Conservation (phyloP, 1,139 yeast species). For the Williopsis jadinii region DNA sequence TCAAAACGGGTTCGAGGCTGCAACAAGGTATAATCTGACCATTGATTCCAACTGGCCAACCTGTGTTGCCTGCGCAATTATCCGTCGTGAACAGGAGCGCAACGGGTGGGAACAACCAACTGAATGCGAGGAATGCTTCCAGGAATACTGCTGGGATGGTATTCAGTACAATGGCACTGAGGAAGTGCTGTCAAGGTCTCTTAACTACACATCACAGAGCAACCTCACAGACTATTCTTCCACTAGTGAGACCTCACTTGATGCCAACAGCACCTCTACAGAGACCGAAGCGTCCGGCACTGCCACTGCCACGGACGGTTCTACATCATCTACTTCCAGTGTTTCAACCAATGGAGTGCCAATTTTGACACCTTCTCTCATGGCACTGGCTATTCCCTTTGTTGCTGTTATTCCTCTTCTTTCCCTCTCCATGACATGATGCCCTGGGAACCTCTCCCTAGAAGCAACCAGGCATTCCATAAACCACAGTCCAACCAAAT, state of each 20-base stretch:
- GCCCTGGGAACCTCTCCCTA: too few relatives aligned
- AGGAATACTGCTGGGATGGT: too few relatives aligned
- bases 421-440: too few relatives aligned
- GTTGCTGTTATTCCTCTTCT: too few relatives aligned
- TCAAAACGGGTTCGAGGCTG: too few relatives aligned
- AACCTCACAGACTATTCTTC: too few relatives aligned
- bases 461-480: too few relatives aligned
- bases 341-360: not conserved
- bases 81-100: conserved; percentile 78
- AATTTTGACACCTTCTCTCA: too few relatives aligned
- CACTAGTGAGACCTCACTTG: not conserved
- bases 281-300: conserved; percentile 1
- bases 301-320: conserved; percentile 2
- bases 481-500: too few relatives aligned
- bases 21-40: conserved; percentile 52
- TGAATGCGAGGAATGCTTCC: too few relatives aligned
- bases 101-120: conserved; percentile 14
- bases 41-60: conserved; percentile 67
- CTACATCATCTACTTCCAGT: not conserved
- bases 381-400: too few relatives aligned
- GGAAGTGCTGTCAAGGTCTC: conserved; percentile 6
- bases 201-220: conserved; percentile 5
- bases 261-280: not conserved
- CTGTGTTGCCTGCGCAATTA: conserved; percentile 84
- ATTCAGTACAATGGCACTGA: conserved; percentile 9